phyloP scores from a whole-genome alignment of 176 grass and related monocot species.

The Paspalum vaginatum region DNA sequence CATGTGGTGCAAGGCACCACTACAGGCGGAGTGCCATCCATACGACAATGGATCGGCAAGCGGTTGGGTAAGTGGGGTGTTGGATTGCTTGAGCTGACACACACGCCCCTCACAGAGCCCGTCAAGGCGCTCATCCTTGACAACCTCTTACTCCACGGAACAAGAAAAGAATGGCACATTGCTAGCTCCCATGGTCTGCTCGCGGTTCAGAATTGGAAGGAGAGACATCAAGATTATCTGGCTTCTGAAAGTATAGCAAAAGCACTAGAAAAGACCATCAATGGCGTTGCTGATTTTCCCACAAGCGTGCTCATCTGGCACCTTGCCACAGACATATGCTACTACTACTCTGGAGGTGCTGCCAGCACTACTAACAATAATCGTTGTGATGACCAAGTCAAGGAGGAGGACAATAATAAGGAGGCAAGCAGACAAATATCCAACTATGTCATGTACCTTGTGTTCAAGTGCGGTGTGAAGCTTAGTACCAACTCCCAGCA shows the following conservation, averaged over 20 bases:
- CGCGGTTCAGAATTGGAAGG: no score
- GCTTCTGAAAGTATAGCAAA: no score
- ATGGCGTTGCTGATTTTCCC: neutral
- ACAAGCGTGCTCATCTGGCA: slow-evolving; percentile 3
- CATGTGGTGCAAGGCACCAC: neutral
- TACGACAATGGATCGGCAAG: neutral
- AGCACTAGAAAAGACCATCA: neutral
- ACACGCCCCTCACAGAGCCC: neutral
- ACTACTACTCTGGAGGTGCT: neutral
- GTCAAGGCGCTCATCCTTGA: neutral
- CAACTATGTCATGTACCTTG: slow-evolving; percentile 8
- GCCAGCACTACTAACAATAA: neutral
- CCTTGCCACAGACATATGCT: slow-evolving; percentile 12
- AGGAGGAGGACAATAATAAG: no score
- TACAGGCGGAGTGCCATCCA: neutral
- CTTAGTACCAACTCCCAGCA: neutral
- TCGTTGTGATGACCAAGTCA: neutral
- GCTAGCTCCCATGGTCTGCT: no score
- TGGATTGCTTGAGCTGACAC: neutral
- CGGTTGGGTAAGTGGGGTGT: neutral
- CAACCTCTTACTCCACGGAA: neutral
- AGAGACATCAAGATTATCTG: neutral
- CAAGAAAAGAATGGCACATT: neutral
- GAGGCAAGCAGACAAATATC: neutral
- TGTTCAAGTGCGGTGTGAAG: neutral